Base-by-base conservation (phyloP, 768 basidiomycete genomes). In the Clitopilus hobsonii region DNA sequence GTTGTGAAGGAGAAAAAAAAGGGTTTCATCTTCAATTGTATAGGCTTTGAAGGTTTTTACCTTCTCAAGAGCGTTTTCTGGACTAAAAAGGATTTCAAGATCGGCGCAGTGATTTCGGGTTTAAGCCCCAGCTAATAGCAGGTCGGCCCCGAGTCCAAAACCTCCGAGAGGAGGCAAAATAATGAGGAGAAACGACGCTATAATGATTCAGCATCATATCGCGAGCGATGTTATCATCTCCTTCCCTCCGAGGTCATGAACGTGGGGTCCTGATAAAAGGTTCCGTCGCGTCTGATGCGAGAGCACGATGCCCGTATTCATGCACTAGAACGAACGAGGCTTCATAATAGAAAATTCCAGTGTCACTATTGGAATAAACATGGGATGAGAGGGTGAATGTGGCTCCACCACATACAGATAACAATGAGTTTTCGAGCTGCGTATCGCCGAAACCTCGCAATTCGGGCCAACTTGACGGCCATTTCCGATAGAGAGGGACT, bases 371-470 rank as follows among this genome's bases (percentile, higher is more conserved):
- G 22, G 41, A 23, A 11, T 2, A 20, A 3, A 20, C 5, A 11
- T 20, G 11, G 41, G 5, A 45, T 4, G 10, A 11, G 41, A 45
- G 18, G 22, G 41, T 10, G 41, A 18, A 18, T 16, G n/a, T 11
- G 11, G 41, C 41, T 45, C 41, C 41, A 45, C 41, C 41, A 20
- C 41, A 45, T 18, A 18, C 10, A 11, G 10, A 45, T 45, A 18
- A 10, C 18, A 7, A 32, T 45, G 18, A 23, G 22, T 3, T 18
- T 20, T 5, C 4, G 41, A 45, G 41, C 41, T 45, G n/a, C 41
- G 41, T 45, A 45, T 45, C 41, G 41, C 41, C 41, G 41, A 45
- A 45, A 18, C 41, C 41, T 45, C 41, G 41, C 41, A 20, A 45
- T 20, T 45, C 41, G 41, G 18, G 5, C 11, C 32, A 18, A 18